phyloP scores from a whole-genome alignment of 192 early-diverging fungal species.

The Coemansia sp. region DNA sequence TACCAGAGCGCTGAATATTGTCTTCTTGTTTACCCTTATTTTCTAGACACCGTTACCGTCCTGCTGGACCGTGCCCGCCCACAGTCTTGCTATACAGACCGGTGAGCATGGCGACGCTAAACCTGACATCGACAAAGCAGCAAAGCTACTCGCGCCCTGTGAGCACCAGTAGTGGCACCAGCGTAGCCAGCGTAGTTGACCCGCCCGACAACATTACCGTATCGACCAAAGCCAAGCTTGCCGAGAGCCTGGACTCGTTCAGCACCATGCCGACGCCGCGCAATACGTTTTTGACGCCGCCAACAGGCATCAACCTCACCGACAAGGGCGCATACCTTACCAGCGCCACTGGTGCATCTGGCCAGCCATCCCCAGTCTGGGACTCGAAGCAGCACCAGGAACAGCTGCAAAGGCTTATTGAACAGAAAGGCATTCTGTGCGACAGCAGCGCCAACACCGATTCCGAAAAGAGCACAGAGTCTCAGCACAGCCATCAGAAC shows the following conservation, averaged over 20 bases:
- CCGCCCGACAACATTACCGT: conserved; percentile 8
- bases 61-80: neutral
- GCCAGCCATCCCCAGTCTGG: conserved; percentile 20
- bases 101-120: conserved; percentile 17
- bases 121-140: conserved; percentile 18
- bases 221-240: conserved; percentile 15
- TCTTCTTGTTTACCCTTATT: neutral
- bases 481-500: neutral
- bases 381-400: conserved; percentile 37
- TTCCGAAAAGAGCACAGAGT: conserved; percentile 3
- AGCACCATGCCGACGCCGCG: conserved; percentile 54
- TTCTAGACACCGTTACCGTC: neutral
- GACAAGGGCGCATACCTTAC: conserved; percentile 14
- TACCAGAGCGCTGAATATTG: neutral
- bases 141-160: conserved; percentile 36
- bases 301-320: conserved; percentile 37
- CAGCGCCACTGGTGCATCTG: neutral
- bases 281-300: conserved; percentile 50
- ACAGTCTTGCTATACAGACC: neutral
- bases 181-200: conserved; percentile 34
- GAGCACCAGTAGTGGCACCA: conserved; percentile 49
- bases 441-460: conserved; percentile 1
- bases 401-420: conserved; percentile 44
- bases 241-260: conserved; percentile 45
- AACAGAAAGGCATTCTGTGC: conserved; percentile 22